Percentiles rank a stretch among this genome's conserved stretches.
Evolutionary conservation across 139 green algal species (phyloP).

Genomic region (Chlamydomonas incerta): DNA sequence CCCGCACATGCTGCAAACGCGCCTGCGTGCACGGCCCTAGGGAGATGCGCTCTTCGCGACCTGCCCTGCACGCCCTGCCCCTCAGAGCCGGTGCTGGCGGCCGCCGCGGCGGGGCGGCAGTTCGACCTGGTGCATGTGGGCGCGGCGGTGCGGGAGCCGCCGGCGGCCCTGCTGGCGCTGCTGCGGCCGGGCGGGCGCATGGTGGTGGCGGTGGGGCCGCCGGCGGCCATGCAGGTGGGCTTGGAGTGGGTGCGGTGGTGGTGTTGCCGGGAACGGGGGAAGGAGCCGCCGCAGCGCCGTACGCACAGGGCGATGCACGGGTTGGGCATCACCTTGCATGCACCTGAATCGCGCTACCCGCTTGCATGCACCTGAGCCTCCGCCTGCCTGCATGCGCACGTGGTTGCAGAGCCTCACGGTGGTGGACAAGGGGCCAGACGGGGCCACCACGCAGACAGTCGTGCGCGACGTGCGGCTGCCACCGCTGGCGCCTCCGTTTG

Average conservation of each 20-base stretch:
- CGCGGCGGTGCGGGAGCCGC: constrained; percentile 83
- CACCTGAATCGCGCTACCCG: neutral
- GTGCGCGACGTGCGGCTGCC: constrained; percentile 74
- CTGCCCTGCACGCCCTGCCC: neutral
- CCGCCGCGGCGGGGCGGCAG: constrained; percentile 52
- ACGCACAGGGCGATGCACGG: too few species aligned
- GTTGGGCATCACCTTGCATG: neutral
- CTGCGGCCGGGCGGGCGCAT: constrained; percentile 78
- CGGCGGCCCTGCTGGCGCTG: constrained; percentile 68
- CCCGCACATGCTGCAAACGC: neutral
- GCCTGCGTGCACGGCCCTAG: too few species aligned
- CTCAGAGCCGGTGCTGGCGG: constrained; percentile 38
- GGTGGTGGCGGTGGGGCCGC: constrained; percentile 81
- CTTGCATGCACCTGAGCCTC: too few species aligned
- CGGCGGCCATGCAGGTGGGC: constrained; percentile 29
- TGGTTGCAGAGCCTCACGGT: constrained; percentile 62
- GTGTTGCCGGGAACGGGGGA: too few species aligned
- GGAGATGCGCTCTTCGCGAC: too few species aligned
- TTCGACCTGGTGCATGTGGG: constrained; percentile 97
- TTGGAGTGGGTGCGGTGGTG: too few species aligned
- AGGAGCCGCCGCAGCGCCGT: too few species aligned
- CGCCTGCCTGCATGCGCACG: neutral
- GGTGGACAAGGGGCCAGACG: constrained; percentile 69
- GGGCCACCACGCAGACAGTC: constrained; percentile 1
- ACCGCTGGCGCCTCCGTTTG: constrained; percentile 56